A percentile compares a stretch with the other conserved stretches of the same genome.
phyloP scores from a whole-genome alignment of 768 basidiomycete species.

The Trametes elegans region DNA sequence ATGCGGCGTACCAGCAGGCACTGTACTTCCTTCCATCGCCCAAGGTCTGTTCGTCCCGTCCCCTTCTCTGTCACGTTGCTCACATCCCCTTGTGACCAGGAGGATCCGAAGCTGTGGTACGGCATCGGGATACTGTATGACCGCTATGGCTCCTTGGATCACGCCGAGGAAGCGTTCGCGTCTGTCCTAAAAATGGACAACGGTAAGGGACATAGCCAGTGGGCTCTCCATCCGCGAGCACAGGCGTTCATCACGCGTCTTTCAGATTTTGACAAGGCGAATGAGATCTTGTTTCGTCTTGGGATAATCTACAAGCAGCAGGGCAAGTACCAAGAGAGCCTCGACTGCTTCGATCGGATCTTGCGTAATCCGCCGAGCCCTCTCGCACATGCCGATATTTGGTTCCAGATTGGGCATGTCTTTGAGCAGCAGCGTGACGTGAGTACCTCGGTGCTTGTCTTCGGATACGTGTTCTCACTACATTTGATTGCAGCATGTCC shows the following conservation, averaged over 20 bases:
- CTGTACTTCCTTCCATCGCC: slow-evolving; percentile 94
- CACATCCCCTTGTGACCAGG: slow-evolving; percentile 36
- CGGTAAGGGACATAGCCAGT: slow-evolving; percentile 50
- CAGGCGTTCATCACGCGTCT: background rate
- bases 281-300: slow-evolving; percentile 96
- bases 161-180: slow-evolving; percentile 97
- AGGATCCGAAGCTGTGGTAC: slow-evolving; percentile 99
- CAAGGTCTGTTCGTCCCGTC: slow-evolving; percentile 52
- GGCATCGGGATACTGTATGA: slow-evolving; percentile 99
- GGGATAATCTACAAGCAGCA: slow-evolving; percentile 99
- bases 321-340: slow-evolving; percentile 84
- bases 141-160: slow-evolving; percentile 96
- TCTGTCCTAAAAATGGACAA: slow-evolving; percentile 97
- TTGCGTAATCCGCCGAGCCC: slow-evolving; percentile 94
- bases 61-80: slow-evolving; percentile 7
- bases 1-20: slow-evolving; percentile 97
- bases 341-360: slow-evolving; percentile 95
- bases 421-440: slow-evolving; percentile 98
- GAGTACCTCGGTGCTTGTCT: slow-evolving; percentile 29
- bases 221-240: background rate
- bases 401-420: slow-evolving; percentile 99
- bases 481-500: slow-evolving; percentile 59
- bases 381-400: slow-evolving; percentile 95
- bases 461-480: slow-evolving; percentile 7
- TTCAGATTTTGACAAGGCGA: slow-evolving; percentile 95